Conservation (phyloP, 495 filamentous ascomycete species). For the Tuber microsphaerosporum region DNA sequence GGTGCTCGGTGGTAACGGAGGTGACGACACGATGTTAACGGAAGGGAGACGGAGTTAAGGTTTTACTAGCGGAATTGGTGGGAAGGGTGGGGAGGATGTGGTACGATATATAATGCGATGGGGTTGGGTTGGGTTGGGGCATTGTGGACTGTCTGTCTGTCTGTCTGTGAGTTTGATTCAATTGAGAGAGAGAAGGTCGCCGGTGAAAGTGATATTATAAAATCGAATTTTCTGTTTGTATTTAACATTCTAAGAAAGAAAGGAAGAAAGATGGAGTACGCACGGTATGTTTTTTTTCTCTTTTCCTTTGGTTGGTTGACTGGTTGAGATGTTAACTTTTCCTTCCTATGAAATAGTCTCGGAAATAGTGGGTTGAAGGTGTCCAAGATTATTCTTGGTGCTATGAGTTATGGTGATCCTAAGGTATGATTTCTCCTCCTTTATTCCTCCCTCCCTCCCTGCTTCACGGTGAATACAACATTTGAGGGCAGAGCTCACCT, state of each 20-base stretch:
- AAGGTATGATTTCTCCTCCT: background rate
- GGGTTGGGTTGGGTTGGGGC: too few species aligned
- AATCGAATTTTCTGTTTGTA: background rate
- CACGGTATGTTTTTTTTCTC: background rate
- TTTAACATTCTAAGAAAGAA: background rate
- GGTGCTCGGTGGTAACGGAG: background rate
- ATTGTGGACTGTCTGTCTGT: too few species aligned
- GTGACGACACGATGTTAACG: background rate
- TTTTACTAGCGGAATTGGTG: background rate
- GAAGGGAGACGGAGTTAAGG: background rate
- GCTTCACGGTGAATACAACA: background rate
- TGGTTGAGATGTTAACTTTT: slow-evolving; percentile 13
- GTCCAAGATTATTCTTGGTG: slow-evolving; percentile 61
- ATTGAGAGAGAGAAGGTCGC: background rate
- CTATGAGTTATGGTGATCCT: slow-evolving; percentile 59
- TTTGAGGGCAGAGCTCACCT: background rate
- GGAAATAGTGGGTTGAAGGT: slow-evolving; percentile 61
- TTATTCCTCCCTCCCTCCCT: background rate
- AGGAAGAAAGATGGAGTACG: background rate
- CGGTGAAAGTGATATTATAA: background rate
- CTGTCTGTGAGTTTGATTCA: background rate
- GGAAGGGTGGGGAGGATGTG: background rate
- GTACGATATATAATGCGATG: background rate
- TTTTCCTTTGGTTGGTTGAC: too few species aligned
- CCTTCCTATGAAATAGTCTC: slow-evolving; percentile 41